These are phyloP conservation scores for Fusarium xyrophilum DNA, from an alignment of 2,329 filamentous ascomycete genomes.

Conservation along the genomic window DNA sequence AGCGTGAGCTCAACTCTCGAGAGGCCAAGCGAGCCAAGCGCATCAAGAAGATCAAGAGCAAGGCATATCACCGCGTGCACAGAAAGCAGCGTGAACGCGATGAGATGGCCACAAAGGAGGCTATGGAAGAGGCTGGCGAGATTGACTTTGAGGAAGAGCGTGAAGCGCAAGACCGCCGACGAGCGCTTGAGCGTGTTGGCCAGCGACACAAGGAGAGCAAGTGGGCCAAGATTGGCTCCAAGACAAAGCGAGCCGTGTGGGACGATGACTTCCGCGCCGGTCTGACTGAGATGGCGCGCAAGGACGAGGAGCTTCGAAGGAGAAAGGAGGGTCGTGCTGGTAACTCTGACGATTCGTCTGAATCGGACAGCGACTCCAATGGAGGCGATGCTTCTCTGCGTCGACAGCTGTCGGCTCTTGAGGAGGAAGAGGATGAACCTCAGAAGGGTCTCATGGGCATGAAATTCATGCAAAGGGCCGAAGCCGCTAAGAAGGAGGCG, in stretches of 20 bases:
- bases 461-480: slow-evolving; percentile 94
- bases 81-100: slow-evolving; percentile 71
- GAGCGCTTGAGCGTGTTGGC: slow-evolving; percentile 85
- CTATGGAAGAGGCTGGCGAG: slow-evolving; percentile 62
- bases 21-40: slow-evolving; percentile 89
- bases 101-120: slow-evolving; percentile 60
- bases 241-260: slow-evolving; percentile 82
- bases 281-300: slow-evolving; percentile 79
- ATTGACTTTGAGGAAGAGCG: slow-evolving; percentile 71
- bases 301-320: slow-evolving; percentile 81
- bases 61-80: slow-evolving; percentile 90
- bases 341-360: slow-evolving; percentile 59
- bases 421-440: slow-evolving; percentile 58
- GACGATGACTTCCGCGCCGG: slow-evolving; percentile 84
- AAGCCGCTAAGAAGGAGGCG: slow-evolving; percentile 75
- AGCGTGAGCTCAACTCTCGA: slow-evolving; percentile 84
- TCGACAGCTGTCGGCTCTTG: slow-evolving; percentile 54
- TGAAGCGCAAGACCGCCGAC: slow-evolving; percentile 71
- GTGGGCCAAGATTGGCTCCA: slow-evolving; percentile 86
- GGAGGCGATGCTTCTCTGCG: slow-evolving; percentile 61
- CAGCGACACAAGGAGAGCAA: slow-evolving; percentile 87
- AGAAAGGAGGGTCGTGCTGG: slow-evolving; percentile 76
- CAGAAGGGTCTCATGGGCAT: slow-evolving; percentile 77
- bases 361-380: slow-evolving; percentile 62
- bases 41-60: slow-evolving; percentile 99